Conservation (phyloP, 345 rosid species). For the Linum trigynum region DNA sequence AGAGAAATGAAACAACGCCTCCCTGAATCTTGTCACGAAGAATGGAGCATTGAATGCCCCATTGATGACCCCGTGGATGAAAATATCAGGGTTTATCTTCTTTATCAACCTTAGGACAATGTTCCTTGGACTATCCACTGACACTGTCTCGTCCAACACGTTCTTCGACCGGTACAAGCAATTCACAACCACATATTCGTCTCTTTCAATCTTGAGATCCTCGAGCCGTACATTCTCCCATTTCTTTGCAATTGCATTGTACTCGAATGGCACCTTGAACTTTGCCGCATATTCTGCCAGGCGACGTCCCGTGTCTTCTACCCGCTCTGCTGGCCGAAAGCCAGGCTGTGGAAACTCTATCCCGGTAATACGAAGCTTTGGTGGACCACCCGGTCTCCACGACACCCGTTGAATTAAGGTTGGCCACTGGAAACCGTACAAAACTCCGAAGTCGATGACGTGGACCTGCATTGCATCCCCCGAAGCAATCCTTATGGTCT, state of each 20-base stretch:
- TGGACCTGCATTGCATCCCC: conserved; percentile 2
- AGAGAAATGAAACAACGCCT: conserved; percentile 6
- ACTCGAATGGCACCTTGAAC: conserved; percentile 7
- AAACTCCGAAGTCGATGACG: conserved; percentile 6
- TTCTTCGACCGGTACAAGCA: conserved; percentile 9
- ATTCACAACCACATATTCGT: conserved; percentile 21
- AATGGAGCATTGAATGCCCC: conserved; percentile 11
- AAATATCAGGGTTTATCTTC: conserved; percentile 4
- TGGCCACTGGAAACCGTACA: conserved; percentile 8
- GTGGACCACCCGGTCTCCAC: conserved; percentile 4
- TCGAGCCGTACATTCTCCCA: conserved; percentile 6
- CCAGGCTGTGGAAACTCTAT: conserved; percentile 10
- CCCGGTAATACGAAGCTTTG: conserved; percentile 2
- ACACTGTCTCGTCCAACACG: conserved; percentile 5
- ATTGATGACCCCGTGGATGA: conserved; percentile 5
- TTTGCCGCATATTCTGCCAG: conserved; percentile 5
- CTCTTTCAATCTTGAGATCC: conserved; percentile 10
- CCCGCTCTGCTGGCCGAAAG: conserved; percentile 2
- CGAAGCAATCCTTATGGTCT: conserved; percentile 1
- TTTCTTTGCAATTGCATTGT: conserved; percentile 10
- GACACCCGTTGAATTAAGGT: conserved; percentile 4
- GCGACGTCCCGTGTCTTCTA: conserved; percentile 7
- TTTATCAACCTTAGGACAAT: conserved; percentile 1
- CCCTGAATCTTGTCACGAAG: conserved; percentile 9
- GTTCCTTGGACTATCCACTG: conserved; percentile 6